phyloP scores from a whole-genome alignment of 225 moss, liverwort and hornwort species.

The Pseudisothecium myosuroides region DNA sequence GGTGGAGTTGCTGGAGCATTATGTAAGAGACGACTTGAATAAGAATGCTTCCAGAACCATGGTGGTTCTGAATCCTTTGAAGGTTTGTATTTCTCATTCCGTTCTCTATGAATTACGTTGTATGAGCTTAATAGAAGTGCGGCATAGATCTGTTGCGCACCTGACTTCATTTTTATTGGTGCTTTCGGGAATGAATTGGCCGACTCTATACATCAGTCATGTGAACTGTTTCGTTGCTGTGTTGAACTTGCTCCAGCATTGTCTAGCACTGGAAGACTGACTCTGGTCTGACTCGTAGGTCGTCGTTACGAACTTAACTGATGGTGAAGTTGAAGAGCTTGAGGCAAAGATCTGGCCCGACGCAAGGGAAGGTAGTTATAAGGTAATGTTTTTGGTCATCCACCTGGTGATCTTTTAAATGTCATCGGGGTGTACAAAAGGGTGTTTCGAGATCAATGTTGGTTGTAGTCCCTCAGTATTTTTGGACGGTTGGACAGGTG shows the following conservation, averaged over 20 bases:
- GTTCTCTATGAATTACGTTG: background rate
- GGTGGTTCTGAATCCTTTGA: slow-evolving; percentile 84
- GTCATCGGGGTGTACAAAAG: background rate
- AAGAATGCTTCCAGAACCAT: slow-evolving; percentile 71
- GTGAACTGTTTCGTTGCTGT: background rate
- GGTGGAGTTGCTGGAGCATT: slow-evolving; percentile 89
- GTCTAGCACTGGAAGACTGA: background rate
- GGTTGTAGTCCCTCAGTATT: background rate
- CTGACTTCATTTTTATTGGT: background rate
- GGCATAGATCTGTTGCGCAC: background rate
- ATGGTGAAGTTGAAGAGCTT: slow-evolving; percentile 60
- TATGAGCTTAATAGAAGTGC: background rate
- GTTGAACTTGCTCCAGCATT: background rate
- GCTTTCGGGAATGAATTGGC: background rate
- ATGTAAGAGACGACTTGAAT: slow-evolving; percentile 81
- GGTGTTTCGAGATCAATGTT: background rate
- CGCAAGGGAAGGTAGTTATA: slow-evolving; percentile 79
- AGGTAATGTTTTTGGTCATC: slow-evolving; percentile 22
- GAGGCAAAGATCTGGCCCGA: slow-evolving; percentile 96
- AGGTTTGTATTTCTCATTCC: slow-evolving; percentile 26
- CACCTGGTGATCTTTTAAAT: background rate
- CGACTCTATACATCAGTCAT: background rate
- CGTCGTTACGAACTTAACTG: slow-evolving; percentile 65
- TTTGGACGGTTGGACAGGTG: slow-evolving; percentile 33
- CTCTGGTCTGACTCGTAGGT: slow-evolving; percentile 37